These are phyloP conservation scores for Pseudonitzschia delicatissima DNA, from an alignment of 108 stramenopile species.

Conservation along the genomic window DNA sequence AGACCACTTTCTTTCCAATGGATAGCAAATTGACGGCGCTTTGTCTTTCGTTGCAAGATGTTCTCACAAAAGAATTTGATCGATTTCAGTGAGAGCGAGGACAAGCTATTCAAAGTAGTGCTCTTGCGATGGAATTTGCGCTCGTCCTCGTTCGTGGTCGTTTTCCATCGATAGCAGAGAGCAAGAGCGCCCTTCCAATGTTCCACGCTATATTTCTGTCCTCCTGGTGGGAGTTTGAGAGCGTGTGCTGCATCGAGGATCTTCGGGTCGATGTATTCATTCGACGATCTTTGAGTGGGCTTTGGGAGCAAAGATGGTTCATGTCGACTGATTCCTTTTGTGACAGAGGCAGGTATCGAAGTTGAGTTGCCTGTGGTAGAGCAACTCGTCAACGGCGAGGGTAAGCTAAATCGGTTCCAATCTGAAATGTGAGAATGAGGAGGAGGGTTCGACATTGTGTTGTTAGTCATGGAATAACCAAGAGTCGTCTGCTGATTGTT, in stretches of 20 bases:
- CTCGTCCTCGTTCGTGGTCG: constrained; percentile 2
- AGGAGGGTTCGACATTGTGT: no score
- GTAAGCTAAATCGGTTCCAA: background rate
- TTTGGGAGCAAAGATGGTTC: background rate
- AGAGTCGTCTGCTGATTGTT: no score
- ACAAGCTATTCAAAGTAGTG: background rate
- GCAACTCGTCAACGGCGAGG: background rate
- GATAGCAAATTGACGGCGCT: constrained; percentile 8
- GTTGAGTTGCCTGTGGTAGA: background rate
- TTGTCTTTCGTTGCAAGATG: background rate
- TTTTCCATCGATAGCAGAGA: constrained; percentile 7
- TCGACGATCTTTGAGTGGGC: background rate
- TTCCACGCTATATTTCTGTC: background rate
- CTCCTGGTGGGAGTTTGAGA: background rate
- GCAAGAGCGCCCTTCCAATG: background rate
- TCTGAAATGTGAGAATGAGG: background rate
- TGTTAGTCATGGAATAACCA: no score
- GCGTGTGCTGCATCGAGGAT: background rate
- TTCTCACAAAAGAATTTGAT: constrained; percentile 7
- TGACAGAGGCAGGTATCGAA: background rate
- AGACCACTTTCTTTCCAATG: constrained; percentile 11
- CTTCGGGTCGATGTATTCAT: background rate
- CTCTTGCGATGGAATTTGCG: background rate
- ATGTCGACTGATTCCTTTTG: no score
- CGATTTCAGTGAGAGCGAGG: background rate